Evolutionary conservation across 2,329 filamentous ascomycete species (phyloP).

Genomic region (Phyllosticta capitalensis): DNA sequence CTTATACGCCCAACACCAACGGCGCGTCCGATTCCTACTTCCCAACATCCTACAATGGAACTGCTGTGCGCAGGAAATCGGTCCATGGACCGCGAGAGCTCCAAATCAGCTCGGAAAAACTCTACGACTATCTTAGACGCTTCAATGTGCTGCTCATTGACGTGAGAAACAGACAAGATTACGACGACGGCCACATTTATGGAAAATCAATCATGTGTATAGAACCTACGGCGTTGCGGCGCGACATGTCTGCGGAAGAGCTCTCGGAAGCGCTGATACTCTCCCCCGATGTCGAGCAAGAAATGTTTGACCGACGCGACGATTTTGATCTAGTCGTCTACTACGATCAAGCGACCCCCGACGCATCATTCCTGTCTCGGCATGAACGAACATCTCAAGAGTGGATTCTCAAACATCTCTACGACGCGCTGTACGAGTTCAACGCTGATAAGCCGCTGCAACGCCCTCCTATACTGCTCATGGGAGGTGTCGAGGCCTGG

Average conservation of each 20-base stretch:
- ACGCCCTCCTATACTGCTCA: constrained; percentile 64
- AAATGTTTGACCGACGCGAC: constrained; percentile 61
- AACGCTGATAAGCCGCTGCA: constrained; percentile 69
- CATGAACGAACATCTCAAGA: constrained; percentile 33
- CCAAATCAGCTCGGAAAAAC: constrained; percentile 58
- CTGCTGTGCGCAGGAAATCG: constrained; percentile 28
- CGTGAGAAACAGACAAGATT: constrained; percentile 68
- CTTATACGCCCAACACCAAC: constrained; percentile 28
- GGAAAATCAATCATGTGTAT: constrained; percentile 78
- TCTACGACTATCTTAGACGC: constrained; percentile 60
- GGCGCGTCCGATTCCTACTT: constrained; percentile 35
- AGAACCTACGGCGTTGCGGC: constrained; percentile 67
- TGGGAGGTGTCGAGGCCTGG: constrained; percentile 83
- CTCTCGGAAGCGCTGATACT: constrained; percentile 60
- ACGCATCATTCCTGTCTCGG: constrained; percentile 44
- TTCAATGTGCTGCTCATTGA: constrained; percentile 75
- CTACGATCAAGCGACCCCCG: constrained; percentile 66
- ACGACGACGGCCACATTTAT: constrained; percentile 82
- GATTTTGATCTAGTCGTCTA: constrained; percentile 83
- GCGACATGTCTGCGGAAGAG: constrained; percentile 56
- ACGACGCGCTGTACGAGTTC: constrained; percentile 73
- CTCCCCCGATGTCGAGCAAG: constrained; percentile 63
- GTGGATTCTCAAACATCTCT: constrained; percentile 57
- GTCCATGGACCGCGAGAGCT: constrained; percentile 46
- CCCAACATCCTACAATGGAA: constrained; percentile 15